Base-by-base conservation (phyloP, 495 filamentous ascomycete genomes). In the Pseudevernia furfuracea region DNA sequence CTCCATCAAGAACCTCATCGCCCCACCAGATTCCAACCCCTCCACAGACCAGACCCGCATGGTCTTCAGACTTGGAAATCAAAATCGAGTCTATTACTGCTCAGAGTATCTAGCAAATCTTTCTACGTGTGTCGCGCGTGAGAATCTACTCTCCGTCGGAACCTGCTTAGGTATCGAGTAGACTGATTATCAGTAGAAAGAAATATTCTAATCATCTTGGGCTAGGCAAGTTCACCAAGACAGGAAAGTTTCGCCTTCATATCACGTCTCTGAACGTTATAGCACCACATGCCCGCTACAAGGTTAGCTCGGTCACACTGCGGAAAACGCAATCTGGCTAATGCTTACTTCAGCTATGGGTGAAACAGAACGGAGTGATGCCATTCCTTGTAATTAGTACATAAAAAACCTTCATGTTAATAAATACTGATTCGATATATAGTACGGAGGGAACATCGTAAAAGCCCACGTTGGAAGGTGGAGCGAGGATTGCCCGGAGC, bases 361-460 rank as follows among this genome's bases (percentile, higher is more conserved):
- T 99, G 63, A 95, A 95, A 76, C 74, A 85, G 30, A 99, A 99
- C 77, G 94, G 95, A 56, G 91, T 91, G 74, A 94, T 96, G 89
- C 90, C 92, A 43, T 58, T 96, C 91, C 74, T 77, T 14, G 52
- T 55, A 55, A 19, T 34, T 8, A 17, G n/a, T n/a, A n/a, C n/a
- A 55, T 11, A 17, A 4, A 53, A 8, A 7, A 15, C 8, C 19
- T 1, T 4, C 28, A 1, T 36, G 3, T 21, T 12, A 4, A 21
- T 55, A 7, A n/a, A 0, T 10, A 55, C 52, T 55, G 17, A 55
- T 11, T 9, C 30, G 52, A 55, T 21, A 23, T 9, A 32, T 12
- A 55, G 19, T 98, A 98, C 75, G 94, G 92, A 38, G 87, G 88
- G 36, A 88, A 95, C 72, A 81, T 97, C 32, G 83, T 94, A 52